Evolutionary conservation across 2,329 filamentous ascomycete species (phyloP), one percentile per base, ranked within the genome.

Genomic region (Sporothrix globosa): DNA sequence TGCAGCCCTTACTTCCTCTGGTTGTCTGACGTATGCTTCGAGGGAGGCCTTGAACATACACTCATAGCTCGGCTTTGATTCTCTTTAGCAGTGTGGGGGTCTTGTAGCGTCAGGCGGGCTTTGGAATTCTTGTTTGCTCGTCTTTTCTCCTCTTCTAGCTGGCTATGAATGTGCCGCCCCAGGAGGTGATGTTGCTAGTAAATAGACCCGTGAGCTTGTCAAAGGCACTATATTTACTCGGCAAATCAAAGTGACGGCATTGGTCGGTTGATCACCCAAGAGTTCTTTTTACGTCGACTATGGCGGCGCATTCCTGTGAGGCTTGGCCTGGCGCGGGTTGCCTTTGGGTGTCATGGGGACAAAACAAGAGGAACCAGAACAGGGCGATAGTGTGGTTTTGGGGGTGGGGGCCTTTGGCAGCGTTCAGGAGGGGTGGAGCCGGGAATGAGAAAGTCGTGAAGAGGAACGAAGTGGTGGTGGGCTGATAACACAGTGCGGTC

Each of bases 161-260:
- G 17, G 17, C 50, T 44, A 65, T 65, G 30, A 50, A 24, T 50
- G 61, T 17, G 5, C n/a, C 17, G 24, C 11, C 39, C 10, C 2
- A 44, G n/a, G 58, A 34, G 17, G 3, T 48, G 44, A 63, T 1
- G 58, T 30, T 50, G 44, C 27, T 65, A 50, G 44, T 65, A 34
- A 48, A 19, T 34, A 21, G 21, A 44, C 17, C 58, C 21, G 39
- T 46, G 39, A 63, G 58, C 58, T 63, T 63, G 39, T 63, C 39
- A 63, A 44, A 46, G 24, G 44, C 30, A 44, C 41, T 7, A 7
- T 34, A 34, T 44, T 13, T 3, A 27, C n/a, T 67, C 48, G 48
- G 63, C 63, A 68, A 68, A 68, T 68, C 52, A 52, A 52, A 24
- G 21, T 48, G 50, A 11, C n/a, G 50, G 34, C 46, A 68, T 68